Evolutionary conservation across 2,329 filamentous ascomycete genomes (phyloP).

Genomic region (Penicillium glabrum): DNA sequence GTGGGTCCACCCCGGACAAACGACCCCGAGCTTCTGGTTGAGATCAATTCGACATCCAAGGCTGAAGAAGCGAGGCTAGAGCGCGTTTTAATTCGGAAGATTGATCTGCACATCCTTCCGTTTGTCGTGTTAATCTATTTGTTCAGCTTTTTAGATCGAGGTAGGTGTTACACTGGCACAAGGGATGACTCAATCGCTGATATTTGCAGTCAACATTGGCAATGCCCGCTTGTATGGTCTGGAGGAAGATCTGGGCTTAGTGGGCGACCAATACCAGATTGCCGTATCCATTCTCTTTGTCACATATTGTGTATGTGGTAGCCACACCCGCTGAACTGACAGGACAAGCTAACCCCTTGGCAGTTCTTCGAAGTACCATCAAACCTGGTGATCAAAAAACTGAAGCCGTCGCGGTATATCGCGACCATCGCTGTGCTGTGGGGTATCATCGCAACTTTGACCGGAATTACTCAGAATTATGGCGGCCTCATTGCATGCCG

Average conservation of each 20-base stretch:
- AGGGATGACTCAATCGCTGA: slow-evolving; percentile 3
- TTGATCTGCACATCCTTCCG: slow-evolving; percentile 43
- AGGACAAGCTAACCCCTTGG: slow-evolving; percentile 6
- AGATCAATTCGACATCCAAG: slow-evolving; percentile 17
- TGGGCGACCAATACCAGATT: slow-evolving; percentile 67
- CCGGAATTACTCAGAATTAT: slow-evolving; percentile 66
- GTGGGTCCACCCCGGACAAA: slow-evolving; percentile 10
- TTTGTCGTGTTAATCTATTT: slow-evolving; percentile 57
- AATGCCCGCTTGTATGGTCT: slow-evolving; percentile 67
- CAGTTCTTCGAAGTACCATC: slow-evolving; percentile 62
- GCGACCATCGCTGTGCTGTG: slow-evolving; percentile 62
- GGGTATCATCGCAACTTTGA: slow-evolving; percentile 48
- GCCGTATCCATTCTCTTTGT: slow-evolving; percentile 68
- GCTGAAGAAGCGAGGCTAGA: slow-evolving; percentile 30
- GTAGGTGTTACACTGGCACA: slow-evolving; percentile 12
- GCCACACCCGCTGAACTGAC: background rate
- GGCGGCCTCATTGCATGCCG: slow-evolving; percentile 67
- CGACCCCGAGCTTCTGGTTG: slow-evolving; percentile 11
- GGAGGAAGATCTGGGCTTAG: slow-evolving; percentile 61
- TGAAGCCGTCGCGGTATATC: slow-evolving; percentile 62
- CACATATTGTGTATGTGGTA: slow-evolving; percentile 54
- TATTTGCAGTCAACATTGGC: slow-evolving; percentile 63
- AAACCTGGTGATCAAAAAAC: slow-evolving; percentile 63
- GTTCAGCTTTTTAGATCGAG: slow-evolving; percentile 71
- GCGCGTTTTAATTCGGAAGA: slow-evolving; percentile 36